phyloP scores from a whole-genome alignment of 768 basidiomycete species.

The Suillus occidentalis region DNA sequence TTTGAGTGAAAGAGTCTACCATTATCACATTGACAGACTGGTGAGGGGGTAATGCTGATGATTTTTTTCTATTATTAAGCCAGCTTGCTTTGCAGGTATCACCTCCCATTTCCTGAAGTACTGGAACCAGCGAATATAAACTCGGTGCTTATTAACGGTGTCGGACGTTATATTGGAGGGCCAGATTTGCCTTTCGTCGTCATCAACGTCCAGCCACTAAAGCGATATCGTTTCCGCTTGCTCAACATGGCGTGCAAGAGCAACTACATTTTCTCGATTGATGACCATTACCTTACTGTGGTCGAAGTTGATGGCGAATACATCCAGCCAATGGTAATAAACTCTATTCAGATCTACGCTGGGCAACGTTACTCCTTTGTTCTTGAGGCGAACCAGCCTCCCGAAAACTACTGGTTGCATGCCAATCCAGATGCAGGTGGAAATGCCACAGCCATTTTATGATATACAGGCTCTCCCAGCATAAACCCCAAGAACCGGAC shows the following conservation, averaged over 20 bases:
- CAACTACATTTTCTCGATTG: conserved; percentile 44
- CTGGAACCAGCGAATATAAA: background rate
- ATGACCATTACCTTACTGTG: conserved; percentile 44
- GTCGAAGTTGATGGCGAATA: conserved; percentile 48
- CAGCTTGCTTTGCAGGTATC: background rate
- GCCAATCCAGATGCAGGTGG: conserved; percentile 35
- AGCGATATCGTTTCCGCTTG: conserved; percentile 40
- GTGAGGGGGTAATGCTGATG: background rate
- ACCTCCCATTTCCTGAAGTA: background rate
- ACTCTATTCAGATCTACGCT: conserved; percentile 44
- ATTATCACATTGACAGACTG: background rate
- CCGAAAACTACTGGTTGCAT: conserved; percentile 46
- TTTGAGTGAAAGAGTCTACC: background rate
- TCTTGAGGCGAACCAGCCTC: conserved; percentile 34
- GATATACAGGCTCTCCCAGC: conserved; percentile 39
- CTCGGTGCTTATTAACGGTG: conserved; percentile 36
- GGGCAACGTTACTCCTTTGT: conserved; percentile 57
- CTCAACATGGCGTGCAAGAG: conserved; percentile 46
- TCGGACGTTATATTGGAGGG: conserved; percentile 37
- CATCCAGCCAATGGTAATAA: conserved; percentile 36
- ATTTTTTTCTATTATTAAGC: background rate
- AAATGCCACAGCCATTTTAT: conserved; percentile 44
- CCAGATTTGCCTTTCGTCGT: conserved; percentile 34
- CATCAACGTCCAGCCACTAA: conserved; percentile 33
- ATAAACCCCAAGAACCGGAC: conserved; percentile 33